Evolutionary conservation across 106 monocot genomes (phyloP).

Genomic region (Triglochin maritima): DNA sequence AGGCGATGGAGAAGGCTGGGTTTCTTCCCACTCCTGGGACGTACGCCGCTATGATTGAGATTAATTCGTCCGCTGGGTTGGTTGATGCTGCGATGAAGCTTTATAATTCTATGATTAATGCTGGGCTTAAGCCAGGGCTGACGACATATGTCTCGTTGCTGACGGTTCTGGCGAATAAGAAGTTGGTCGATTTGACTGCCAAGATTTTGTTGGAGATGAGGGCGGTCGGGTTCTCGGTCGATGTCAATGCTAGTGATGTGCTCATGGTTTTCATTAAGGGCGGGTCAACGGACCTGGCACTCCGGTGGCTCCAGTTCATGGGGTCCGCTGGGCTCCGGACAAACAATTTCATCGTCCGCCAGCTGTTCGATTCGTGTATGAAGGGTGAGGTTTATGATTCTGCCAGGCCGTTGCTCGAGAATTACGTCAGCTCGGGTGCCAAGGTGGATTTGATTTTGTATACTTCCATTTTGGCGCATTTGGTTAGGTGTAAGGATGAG

Average conservation of each 20-base stretch:
- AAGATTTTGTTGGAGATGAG: constrained; percentile 95
- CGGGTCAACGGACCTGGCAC: constrained; percentile 65
- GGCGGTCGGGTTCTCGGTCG: constrained; percentile 59
- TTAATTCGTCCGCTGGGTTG: constrained; percentile 53
- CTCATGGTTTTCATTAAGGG: constrained; percentile 91
- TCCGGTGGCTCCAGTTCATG: constrained; percentile 90
- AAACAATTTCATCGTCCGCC: constrained; percentile 82
- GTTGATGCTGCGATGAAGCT: constrained; percentile 69
- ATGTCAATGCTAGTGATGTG: constrained; percentile 86
- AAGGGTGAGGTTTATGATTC: constrained; percentile 58
- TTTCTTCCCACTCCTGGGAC: constrained; percentile 78
- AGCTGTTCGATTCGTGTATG: constrained; percentile 92
- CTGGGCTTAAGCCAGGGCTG: constrained; percentile 62
- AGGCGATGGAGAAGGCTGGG: constrained; percentile 89
- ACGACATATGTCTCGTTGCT: constrained; percentile 54
- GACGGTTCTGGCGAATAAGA: constrained; percentile 53
- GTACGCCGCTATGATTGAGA: constrained; percentile 66
- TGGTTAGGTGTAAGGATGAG: constrained; percentile 78
- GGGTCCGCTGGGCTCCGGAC: constrained; percentile 77
- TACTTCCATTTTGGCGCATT: constrained; percentile 86
- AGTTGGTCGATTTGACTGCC: constrained; percentile 79
- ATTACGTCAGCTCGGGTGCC: constrained; percentile 52
- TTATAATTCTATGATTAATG: constrained; percentile 70
- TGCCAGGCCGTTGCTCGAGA: constrained; percentile 62
- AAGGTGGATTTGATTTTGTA: constrained; percentile 91